phyloP scores from a whole-genome alignment of 495 filamentous ascomycete genomes.

The Penicillium flavigenum region DNA sequence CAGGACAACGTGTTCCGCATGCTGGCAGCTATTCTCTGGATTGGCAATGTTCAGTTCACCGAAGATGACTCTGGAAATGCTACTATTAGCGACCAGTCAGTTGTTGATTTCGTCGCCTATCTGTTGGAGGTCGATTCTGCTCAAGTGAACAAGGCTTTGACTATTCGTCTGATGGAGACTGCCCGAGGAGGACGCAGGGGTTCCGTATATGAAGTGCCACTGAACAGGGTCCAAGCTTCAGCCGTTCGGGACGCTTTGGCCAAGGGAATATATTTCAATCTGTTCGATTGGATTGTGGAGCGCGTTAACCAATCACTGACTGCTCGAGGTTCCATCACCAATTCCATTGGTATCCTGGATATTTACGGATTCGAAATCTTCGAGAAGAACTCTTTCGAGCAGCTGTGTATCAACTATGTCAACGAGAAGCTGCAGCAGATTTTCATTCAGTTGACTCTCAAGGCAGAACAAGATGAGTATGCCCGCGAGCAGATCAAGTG shows the following conservation, averaged over 20 bases:
- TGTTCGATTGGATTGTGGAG: conserved; percentile 98
- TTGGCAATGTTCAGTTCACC: conserved; percentile 85
- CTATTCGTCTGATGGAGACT: conserved; percentile 85
- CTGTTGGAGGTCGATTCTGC: conserved; percentile 82
- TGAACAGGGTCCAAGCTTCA: conserved; percentile 86
- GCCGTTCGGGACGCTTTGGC: conserved; percentile 91
- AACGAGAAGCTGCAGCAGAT: conserved; percentile 99
- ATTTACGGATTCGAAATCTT: conserved; percentile 99
- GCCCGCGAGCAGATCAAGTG: conserved; percentile 94
- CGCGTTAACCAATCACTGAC: conserved; percentile 87
- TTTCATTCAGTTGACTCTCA: conserved; percentile 96
- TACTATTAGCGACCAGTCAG: conserved; percentile 77
- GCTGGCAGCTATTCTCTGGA: conserved; percentile 89
- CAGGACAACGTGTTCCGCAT: conserved; percentile 98
- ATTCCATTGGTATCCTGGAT: conserved; percentile 96
- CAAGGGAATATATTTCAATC: conserved; percentile 94
- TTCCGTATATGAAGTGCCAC: conserved; percentile 85
- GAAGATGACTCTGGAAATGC: conserved; percentile 92
- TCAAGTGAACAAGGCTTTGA: conserved; percentile 84
- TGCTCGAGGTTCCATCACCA: conserved; percentile 69
- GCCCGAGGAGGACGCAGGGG: conserved; percentile 76
- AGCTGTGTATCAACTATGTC: conserved; percentile 99
- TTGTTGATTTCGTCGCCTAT: conserved; percentile 92
- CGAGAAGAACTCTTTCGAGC: conserved; percentile 98
- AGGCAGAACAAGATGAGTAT: conserved; percentile 98